These are phyloP conservation scores for Saccharomyces hybrid DNA, from an alignment of 1,139 yeast species.

Conservation along the genomic window DNA sequence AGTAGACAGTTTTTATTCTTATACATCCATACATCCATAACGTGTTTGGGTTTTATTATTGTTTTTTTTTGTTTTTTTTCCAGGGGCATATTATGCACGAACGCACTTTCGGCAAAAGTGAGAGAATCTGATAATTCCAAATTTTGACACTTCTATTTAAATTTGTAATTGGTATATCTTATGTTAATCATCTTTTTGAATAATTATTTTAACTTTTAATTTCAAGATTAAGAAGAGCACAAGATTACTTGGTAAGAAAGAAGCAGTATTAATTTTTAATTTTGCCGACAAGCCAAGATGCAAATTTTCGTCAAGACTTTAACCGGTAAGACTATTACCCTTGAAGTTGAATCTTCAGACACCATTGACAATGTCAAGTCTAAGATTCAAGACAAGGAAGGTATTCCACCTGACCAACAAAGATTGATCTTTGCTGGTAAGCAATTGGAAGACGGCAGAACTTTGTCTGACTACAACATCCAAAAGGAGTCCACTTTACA, in stretches of 20 bases:
- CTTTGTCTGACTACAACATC: constrained; percentile 83
- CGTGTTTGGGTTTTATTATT: neutral
- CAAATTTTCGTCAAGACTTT: constrained; percentile 56
- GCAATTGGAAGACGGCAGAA: constrained; percentile 71
- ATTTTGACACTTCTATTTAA: neutral
- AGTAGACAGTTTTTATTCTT: neutral
- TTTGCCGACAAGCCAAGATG: constrained; percentile 47
- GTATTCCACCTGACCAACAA: constrained; percentile 99
- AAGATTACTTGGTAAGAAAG: constrained; percentile 31
- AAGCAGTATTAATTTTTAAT: constrained; percentile 24
- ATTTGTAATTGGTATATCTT: neutral
- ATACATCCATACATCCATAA: neutral
- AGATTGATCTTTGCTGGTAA: constrained; percentile 98
- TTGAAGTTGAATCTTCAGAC: constrained; percentile 66
- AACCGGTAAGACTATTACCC: constrained; percentile 65
- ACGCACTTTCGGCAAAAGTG: neutral
- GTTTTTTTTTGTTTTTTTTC: neutral
- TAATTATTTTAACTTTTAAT: neutral
- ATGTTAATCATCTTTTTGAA: neutral
- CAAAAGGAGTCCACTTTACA: constrained; percentile 98
- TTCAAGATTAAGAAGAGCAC: constrained; percentile 1
- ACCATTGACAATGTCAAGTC: constrained; percentile 84
- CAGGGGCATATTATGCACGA: neutral
- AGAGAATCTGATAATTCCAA: neutral
- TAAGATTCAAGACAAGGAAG: constrained; percentile 98